These are phyloP conservation scores for Phialophora verrucosa DNA, from an alignment of 2,329 filamentous ascomycete species.

Conservation along the genomic window DNA sequence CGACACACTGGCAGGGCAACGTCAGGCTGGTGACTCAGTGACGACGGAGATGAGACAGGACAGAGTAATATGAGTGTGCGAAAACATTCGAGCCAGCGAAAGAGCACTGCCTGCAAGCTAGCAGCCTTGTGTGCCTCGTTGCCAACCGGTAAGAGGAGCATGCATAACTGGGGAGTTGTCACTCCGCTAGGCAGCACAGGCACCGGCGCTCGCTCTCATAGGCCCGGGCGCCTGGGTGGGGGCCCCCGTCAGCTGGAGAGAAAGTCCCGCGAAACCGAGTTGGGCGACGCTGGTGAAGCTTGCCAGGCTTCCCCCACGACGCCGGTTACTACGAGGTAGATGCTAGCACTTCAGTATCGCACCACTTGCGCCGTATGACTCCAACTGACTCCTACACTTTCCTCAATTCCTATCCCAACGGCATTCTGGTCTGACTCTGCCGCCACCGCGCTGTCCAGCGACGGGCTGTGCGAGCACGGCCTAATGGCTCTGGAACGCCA, in stretches of 20 bases:
- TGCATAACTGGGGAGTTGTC: constrained; percentile 2
- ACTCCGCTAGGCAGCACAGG: constrained; percentile 9
- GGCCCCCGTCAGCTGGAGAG: background rate
- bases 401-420: background rate
- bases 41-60: background rate
- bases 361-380: background rate
- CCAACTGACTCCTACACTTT: background rate
- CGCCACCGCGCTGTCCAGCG: background rate
- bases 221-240: background rate
- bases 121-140: constrained; percentile 13
- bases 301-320: constrained; percentile 1
- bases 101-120: constrained; percentile 11
- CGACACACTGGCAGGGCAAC: constrained; percentile 5
- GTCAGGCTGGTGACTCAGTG: constrained; percentile 4
- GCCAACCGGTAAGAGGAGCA: constrained; percentile 10
- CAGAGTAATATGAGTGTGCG: constrained; percentile 2
- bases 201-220: background rate
- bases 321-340: background rate
- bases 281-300: background rate
- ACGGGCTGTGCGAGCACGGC: background rate
- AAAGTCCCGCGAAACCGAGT: background rate
- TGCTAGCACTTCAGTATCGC: background rate
- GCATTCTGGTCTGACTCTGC: background rate
- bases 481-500: background rate
- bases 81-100: constrained; percentile 7